Percentiles rank a stretch among this genome's conserved stretches.
phyloP scores from a whole-genome alignment of 352 stramenopile species.

The Globisporangium perplexum region DNA sequence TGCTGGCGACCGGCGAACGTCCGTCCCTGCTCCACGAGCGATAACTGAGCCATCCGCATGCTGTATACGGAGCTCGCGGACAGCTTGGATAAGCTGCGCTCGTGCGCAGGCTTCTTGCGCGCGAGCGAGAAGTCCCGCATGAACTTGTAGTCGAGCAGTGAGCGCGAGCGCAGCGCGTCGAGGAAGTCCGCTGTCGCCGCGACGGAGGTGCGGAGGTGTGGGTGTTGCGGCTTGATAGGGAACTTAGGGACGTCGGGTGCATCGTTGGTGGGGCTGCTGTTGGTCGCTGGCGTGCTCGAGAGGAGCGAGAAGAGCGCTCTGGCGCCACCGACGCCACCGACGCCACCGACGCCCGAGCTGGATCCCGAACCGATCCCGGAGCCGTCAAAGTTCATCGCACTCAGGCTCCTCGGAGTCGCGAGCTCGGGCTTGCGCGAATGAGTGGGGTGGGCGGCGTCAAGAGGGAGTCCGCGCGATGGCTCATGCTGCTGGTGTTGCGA shows the following conservation, averaged over 20 bases:
- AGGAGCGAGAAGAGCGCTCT: conserved; percentile 9
- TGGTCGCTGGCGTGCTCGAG: not conserved
- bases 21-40: conserved; percentile 23
- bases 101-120: conserved; percentile 22
- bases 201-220: conserved; percentile 7
- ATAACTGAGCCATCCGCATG: conserved; percentile 36
- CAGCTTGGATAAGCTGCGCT: conserved; percentile 37
- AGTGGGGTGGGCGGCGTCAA: not conserved
- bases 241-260: conserved; percentile 1
- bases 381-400: conserved; percentile 5
- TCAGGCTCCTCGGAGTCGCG: conserved; percentile 7
- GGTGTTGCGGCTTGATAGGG: conserved; percentile 11
- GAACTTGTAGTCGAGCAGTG: conserved; percentile 42
- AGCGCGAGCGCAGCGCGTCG: conserved; percentile 25
- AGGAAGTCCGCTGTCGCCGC: conserved; percentile 19
- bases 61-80: conserved; percentile 36
- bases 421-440: not conserved
- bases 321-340: not conserved
- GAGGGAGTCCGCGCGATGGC: not conserved
- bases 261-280: not conserved
- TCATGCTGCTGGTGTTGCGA: not conserved
- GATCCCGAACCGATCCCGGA: not conserved
- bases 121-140: conserved; percentile 50
- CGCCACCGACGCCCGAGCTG: no score
- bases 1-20: conserved; percentile 9